Evolutionary conservation across 495 filamentous ascomycete genomes (phyloP).

Genomic region (Thozetella sp.): DNA sequence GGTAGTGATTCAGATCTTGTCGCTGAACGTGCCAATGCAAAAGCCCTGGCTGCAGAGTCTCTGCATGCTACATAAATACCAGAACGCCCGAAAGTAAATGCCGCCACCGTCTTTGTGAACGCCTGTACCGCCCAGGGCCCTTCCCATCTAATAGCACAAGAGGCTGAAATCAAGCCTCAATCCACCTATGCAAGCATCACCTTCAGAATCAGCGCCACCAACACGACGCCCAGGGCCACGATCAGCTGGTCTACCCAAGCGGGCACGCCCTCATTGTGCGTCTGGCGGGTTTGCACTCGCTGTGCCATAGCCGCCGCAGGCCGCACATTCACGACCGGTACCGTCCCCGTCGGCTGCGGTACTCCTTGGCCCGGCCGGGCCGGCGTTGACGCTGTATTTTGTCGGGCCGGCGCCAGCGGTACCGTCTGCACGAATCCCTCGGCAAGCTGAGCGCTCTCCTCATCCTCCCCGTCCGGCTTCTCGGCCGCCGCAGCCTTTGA

Average conservation of each 20-base stretch:
- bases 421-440: slow-evolving; percentile 52
- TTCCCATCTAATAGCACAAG: neutral
- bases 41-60: too few species aligned
- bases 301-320: neutral
- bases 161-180: neutral
- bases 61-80: neutral
- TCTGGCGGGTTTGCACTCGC: slow-evolving; percentile 11
- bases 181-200: slow-evolving; percentile 23
- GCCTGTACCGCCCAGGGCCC: neutral
- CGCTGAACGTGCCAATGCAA: too few species aligned
- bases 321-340: slow-evolving; percentile 26
- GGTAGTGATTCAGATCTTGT: too few species aligned
- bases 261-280: slow-evolving; percentile 43
- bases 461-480: slow-evolving; percentile 18
- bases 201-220: slow-evolving; percentile 56
- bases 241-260: slow-evolving; percentile 65
- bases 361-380: slow-evolving; percentile 24
- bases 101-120: neutral
- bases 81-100: neutral
- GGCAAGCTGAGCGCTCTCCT: slow-evolving; percentile 41
- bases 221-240: slow-evolving; percentile 47
- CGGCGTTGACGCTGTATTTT: slow-evolving; percentile 6
- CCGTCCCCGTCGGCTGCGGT: slow-evolving; percentile 34
- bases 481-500: slow-evolving; percentile 9
- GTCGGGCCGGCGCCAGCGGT: slow-evolving; percentile 12